Base-by-base conservation (phyloP, 495 filamentous ascomycete genomes). In the Penicillium antarcticum region DNA sequence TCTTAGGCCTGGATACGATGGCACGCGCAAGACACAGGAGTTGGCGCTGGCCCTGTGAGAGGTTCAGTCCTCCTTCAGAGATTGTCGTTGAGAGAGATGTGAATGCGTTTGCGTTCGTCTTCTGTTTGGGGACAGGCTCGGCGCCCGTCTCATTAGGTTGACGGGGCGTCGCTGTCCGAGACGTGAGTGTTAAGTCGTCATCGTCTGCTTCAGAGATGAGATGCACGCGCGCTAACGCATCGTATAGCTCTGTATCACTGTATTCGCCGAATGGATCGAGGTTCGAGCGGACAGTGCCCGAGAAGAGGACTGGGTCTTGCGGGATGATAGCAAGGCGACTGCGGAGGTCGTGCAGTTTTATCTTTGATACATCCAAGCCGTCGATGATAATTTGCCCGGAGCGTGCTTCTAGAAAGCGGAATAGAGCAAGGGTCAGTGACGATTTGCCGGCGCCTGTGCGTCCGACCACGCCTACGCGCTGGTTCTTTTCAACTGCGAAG, bases 381-480 rank as follows among this genome's bases (percentile, higher is more conserved):
- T 95, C 89, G 45, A 95, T 86, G 50, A 75, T 62, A 40, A 95
- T 88, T 3, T 68, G 79, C 12, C 89, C 89, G 1, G 81, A 74
- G 3, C 82, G 76, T 5, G 87, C 87, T 56, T 90, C 85, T 8
- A 95, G 69, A 68, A 92, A 92, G 6, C 88, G 88, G 79, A 92
- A 95, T 0, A 95, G 69, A 0, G 89, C 88, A 0, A 95, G 75
- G 1, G 89, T 91, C 8, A 95, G 69, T 1, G 88, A 91, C 0
- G 87, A 92, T 60, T 96, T 96, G 14, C 91, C 91, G 0, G 89
- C 89, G 11, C 91, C 91, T 9, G 91, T 95, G 16, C 91, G 84
- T 10, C 91, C 91, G 8, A 94, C 87, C 1, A 96, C 85, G 13
- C 89, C 91, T 33, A 96, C 72, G 3, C 89, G 77, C 63, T 96